phyloP scores from a whole-genome alignment of 129 eudicot genomes.

The Logfia minima region DNA sequence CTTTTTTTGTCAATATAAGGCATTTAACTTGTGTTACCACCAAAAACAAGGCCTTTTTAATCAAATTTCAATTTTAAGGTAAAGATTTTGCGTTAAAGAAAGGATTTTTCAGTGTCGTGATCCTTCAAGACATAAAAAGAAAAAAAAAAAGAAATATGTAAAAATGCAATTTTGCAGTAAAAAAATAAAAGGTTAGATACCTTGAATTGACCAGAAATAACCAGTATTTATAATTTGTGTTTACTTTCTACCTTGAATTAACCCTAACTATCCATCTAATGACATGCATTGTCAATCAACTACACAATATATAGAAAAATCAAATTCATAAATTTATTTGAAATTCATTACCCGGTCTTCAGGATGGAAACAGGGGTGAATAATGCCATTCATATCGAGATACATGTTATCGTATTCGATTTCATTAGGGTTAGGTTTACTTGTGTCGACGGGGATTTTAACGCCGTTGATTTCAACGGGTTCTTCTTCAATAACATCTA shows the following conservation, averaged over 20 bases:
- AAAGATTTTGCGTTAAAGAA: too few species aligned
- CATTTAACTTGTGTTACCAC: not conserved
- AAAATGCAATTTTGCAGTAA: too few species aligned
- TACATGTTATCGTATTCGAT: constrained; percentile 83
- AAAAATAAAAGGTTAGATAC: too few species aligned
- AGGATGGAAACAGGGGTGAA: constrained; percentile 97
- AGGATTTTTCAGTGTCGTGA: too few species aligned
- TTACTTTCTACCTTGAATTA: too few species aligned
- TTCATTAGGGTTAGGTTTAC: constrained; percentile 76
- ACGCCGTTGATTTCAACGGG: constrained; percentile 67
- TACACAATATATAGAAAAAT: not conserved
- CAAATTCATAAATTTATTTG: not conserved
- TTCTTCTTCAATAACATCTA: constrained; percentile 77
- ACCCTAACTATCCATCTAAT: not conserved
- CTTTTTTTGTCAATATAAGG: too few species aligned
- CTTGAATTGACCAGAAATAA: too few species aligned
- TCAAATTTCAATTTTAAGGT: not conserved
- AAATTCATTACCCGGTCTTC: constrained; percentile 68
- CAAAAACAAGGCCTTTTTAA: not conserved
- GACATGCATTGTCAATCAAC: not conserved
- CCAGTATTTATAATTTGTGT: not conserved
- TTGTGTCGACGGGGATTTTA: constrained; percentile 78
- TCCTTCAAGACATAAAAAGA: too few species aligned
- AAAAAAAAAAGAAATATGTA: too few species aligned
- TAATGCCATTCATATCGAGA: constrained; percentile 97